Evolutionary conservation across 345 rosid species (phyloP).

Genomic region (Streptanthus diversifolius): DNA sequence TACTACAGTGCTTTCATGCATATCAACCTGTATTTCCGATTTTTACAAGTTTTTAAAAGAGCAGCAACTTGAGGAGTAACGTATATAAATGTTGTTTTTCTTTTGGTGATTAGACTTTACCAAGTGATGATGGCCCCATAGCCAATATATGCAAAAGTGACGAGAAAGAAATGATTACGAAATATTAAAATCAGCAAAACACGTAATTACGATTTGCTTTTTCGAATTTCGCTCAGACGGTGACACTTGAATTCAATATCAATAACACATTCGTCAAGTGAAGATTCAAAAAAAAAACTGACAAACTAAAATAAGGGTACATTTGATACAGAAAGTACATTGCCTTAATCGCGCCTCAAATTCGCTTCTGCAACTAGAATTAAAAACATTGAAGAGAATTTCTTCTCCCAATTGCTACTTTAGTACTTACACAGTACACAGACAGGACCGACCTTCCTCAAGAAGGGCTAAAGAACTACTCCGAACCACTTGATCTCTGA

Average conservation of each 20-base stretch:
- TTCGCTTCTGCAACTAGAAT: slow-evolving; percentile 6
- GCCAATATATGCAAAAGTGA: no score
- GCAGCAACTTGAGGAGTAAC: not conserved
- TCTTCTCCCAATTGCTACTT: slow-evolving; percentile 1
- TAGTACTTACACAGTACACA: slow-evolving; percentile 2
- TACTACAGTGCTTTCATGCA: not conserved
- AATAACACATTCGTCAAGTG: not conserved
- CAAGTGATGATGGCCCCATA: not conserved
- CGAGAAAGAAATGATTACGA: not conserved
- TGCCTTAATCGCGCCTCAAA: not conserved
- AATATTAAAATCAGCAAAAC: not conserved
- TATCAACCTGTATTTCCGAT: not conserved
- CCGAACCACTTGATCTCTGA: slow-evolving; percentile 22
- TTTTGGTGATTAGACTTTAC: not conserved
- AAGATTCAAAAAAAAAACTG: not conserved
- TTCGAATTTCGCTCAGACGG: not conserved
- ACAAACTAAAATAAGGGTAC: not conserved
- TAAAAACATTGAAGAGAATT: not conserved
- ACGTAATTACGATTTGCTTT: not conserved
- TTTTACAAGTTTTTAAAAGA: not conserved
- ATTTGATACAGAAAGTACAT: slow-evolving; percentile 7
- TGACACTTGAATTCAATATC: not conserved
- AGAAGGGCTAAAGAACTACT: slow-evolving; percentile 7
- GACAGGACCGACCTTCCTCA: not conserved
- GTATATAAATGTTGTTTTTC: not conserved